These are phyloP conservation scores for Primulina huaijiensis DNA, from an alignment of 257 asterid species.

Conservation along the genomic window DNA sequence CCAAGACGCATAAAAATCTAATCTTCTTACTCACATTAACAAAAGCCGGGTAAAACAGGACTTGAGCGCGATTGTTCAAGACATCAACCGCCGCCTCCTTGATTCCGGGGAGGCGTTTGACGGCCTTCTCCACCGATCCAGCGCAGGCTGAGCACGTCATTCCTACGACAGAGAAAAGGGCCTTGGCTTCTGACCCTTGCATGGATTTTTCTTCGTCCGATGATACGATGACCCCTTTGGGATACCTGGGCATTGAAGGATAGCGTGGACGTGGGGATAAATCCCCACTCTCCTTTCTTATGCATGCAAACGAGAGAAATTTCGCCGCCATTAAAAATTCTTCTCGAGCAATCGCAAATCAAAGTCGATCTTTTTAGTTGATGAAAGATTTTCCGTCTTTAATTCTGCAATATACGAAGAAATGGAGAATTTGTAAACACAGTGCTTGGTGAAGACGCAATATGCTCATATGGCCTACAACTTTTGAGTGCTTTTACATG, in stretches of 20 bases:
- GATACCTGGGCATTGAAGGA: conserved; percentile 39
- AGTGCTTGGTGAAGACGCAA: no score
- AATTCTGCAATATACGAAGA: no score
- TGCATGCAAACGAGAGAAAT: conserved; percentile 35
- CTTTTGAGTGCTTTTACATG: no score
- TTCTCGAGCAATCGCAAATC: no score
- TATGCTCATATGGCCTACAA: no score
- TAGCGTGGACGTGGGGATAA: conserved; percentile 37
- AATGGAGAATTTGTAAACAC: no score
- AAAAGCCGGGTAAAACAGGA: conserved; percentile 33
- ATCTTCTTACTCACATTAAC: conserved; percentile 36
- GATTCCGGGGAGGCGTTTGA: conserved; percentile 51
- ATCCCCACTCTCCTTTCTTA: conserved; percentile 24
- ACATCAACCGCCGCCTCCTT: conserved; percentile 45
- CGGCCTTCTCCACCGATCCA: conserved; percentile 51
- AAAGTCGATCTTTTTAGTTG: no score
- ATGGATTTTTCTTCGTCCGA: conserved; percentile 37
- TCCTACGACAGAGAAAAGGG: conserved; percentile 46
- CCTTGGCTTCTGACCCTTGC: conserved; percentile 37
- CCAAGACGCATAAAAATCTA: not conserved
- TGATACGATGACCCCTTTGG: conserved; percentile 18
- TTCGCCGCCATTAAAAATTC: conserved; percentile 23
- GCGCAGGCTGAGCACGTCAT: conserved; percentile 65
- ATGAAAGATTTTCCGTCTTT: no score
- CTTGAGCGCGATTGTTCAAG: conserved; percentile 45